phyloP scores from a whole-genome alignment of 1,139 yeast genomes.

The Hanseniaspora sp. region DNA sequence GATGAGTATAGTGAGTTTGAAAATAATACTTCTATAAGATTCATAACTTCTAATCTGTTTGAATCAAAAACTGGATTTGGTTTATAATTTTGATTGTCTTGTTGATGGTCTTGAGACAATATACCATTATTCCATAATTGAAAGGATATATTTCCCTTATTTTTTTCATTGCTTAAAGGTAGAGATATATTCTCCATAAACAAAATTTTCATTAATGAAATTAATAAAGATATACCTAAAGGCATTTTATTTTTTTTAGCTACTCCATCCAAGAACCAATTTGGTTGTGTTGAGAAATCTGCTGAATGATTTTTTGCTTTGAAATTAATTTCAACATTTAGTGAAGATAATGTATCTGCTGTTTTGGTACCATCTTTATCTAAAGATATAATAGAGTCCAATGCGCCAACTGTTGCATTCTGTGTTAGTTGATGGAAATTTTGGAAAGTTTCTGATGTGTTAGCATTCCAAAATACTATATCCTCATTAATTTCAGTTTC shows the following conservation, averaged over 20 bases:
- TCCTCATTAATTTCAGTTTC: conserved; percentile 26
- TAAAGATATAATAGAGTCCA: conserved; percentile 29
- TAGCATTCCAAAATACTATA: conserved; percentile 38
- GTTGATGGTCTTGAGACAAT: conserved; percentile 32
- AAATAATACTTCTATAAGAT: conserved; percentile 50
- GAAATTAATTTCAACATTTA: conserved; percentile 25
- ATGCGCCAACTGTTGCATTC: conserved; percentile 32
- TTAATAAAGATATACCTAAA: conserved; percentile 43
- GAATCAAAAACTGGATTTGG: conserved; percentile 48
- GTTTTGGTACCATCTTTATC: conserved; percentile 20
- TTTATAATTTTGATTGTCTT: conserved; percentile 27
- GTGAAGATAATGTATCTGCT: conserved; percentile 26
- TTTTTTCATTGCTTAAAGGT: conserved; percentile 18
- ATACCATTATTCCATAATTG: conserved; percentile 72
- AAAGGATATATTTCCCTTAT: conserved; percentile 20
- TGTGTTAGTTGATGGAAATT: conserved; percentile 4
- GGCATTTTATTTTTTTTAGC: conserved; percentile 27
- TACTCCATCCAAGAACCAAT: conserved; percentile 19
- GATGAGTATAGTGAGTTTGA: conserved; percentile 51
- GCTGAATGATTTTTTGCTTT: conserved; percentile 15
- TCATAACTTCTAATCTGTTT: conserved; percentile 56
- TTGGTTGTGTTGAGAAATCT: conserved; percentile 6
- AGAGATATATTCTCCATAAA: conserved; percentile 38
- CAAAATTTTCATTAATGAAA: conserved; percentile 41
- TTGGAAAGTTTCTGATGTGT: conserved; percentile 17